Evolutionary conservation across 2,329 filamentous ascomycete genomes (phyloP).

Genomic region (Emmonsia crescens): DNA sequence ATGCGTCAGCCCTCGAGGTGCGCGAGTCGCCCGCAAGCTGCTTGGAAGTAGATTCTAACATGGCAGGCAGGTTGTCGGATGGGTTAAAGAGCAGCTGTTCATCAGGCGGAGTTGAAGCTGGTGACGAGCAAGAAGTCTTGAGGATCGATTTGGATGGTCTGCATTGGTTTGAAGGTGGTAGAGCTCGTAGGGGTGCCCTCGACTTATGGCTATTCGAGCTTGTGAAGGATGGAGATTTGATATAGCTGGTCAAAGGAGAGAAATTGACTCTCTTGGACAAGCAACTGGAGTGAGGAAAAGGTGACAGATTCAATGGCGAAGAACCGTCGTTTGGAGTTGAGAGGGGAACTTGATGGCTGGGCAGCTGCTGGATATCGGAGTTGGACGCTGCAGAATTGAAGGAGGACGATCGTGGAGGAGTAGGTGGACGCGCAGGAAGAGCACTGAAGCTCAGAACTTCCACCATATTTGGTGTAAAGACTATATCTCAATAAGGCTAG

Average conservation of each 20-base stretch:
- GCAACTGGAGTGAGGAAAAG: conserved; percentile 27
- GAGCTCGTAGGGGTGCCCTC: conserved; percentile 35
- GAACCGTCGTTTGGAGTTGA: conserved; percentile 24
- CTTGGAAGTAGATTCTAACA: conserved; percentile 75
- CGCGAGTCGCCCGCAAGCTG: conserved; percentile 67
- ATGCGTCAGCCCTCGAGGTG: conserved; percentile 69
- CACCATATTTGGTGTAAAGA: conserved; percentile 28
- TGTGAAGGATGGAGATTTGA: conserved; percentile 34
- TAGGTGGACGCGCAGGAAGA: conserved; percentile 45
- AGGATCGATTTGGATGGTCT: conserved; percentile 65
- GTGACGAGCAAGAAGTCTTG: conserved; percentile 49
- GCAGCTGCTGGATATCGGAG: conserved; percentile 9
- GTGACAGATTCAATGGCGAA: conserved; percentile 25
- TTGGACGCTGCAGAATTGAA: conserved; percentile 18
- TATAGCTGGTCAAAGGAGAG: conserved; percentile 47
- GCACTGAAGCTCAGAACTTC: conserved; percentile 31
- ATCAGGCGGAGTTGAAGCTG: conserved; percentile 32
- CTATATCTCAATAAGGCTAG: neutral
- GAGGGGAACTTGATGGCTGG: neutral
- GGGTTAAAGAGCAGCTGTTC: conserved; percentile 36
- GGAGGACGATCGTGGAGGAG: conserved; percentile 38
- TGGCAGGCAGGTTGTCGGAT: conserved; percentile 55
- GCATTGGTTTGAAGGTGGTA: conserved; percentile 41
- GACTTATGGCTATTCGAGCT: conserved; percentile 19
- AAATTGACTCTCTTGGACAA: conserved; percentile 49